A percentile compares a stretch with the other conserved stretches of the same genome.
Evolutionary conservation across 768 basidiomycete genomes (phyloP).

Genomic region (Russula dissimulans): DNA sequence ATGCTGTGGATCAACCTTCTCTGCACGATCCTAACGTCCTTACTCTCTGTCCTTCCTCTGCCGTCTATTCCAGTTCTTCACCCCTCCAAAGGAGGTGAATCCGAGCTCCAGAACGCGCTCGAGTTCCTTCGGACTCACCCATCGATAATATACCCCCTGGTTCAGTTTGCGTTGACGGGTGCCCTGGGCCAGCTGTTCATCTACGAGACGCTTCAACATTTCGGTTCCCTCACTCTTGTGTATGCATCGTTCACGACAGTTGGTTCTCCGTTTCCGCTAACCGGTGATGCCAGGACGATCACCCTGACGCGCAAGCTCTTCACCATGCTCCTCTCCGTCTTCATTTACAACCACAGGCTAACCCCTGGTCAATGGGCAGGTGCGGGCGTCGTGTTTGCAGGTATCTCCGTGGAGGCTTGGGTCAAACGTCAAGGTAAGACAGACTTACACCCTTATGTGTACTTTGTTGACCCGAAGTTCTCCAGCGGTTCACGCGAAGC

Average conservation of each 20-base stretch:
- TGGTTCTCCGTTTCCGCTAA: constrained; percentile 4
- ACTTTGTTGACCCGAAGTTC: constrained; percentile 1
- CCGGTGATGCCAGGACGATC: constrained; percentile 52
- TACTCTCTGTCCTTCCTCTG: constrained; percentile 65
- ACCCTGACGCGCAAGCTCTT: constrained; percentile 95
- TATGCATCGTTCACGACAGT: constrained; percentile 31
- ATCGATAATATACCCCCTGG: constrained; percentile 57
- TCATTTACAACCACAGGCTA: constrained; percentile 84
- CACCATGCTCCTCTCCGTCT: constrained; percentile 93
- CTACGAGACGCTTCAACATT: constrained; percentile 89
- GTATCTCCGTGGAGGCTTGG: constrained; percentile 88
- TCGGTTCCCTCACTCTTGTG: constrained; percentile 85
- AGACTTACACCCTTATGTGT: background rate
- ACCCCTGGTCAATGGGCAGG: constrained; percentile 86
- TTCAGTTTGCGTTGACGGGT: constrained; percentile 82
- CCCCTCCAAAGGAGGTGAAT: constrained; percentile 47
- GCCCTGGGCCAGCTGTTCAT: constrained; percentile 96
- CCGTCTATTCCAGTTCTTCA: constrained; percentile 79
- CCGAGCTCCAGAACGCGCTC: constrained; percentile 61
- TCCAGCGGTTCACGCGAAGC: constrained; percentile 71
- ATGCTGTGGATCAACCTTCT: constrained; percentile 97
- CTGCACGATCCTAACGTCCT: constrained; percentile 61
- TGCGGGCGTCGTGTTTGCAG: constrained; percentile 88
- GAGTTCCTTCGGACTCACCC: constrained; percentile 75
- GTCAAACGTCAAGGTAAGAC: constrained; percentile 76